Percentiles rank a stretch among this genome's conserved stretches.
phyloP scores from a whole-genome alignment of 495 filamentous ascomycete species.

The Penicillium angulare region DNA sequence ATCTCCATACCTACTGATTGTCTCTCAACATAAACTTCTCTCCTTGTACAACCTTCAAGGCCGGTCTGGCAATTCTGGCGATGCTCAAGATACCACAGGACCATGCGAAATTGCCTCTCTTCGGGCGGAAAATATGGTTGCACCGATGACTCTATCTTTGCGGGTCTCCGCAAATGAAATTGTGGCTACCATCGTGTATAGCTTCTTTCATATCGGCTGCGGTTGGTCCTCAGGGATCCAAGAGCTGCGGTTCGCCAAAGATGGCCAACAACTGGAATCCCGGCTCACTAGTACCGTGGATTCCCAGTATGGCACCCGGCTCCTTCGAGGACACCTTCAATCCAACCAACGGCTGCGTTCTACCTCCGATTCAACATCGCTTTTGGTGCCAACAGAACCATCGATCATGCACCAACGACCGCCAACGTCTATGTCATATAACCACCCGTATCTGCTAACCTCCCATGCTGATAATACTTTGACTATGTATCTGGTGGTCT shows the following conservation, averaged over 20 bases:
- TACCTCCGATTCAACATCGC: not conserved
- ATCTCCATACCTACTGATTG: conserved; percentile 74
- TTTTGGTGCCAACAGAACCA: conserved; percentile 10
- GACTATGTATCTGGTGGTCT: conserved; percentile 80
- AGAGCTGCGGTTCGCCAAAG: conserved; percentile 65
- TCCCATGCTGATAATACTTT: conserved; percentile 92
- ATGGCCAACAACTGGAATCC: conserved; percentile 53
- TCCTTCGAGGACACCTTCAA: conserved; percentile 37
- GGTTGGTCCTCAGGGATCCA: conserved; percentile 92
- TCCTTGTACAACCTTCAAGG: conserved; percentile 67
- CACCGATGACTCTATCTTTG: conserved; percentile 77
- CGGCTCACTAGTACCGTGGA: conserved; percentile 52
- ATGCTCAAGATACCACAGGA: conserved; percentile 18
- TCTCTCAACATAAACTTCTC: conserved; percentile 67
- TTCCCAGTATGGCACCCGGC: conserved; percentile 36
- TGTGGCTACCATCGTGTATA: conserved; percentile 82
- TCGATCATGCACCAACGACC: conserved; percentile 40
- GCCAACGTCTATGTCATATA: conserved; percentile 79
- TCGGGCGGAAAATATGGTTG: conserved; percentile 74
- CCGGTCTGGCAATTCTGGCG: not conserved
- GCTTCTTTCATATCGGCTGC: conserved; percentile 46
- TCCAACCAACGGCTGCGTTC: conserved; percentile 30
- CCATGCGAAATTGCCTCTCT: conserved; percentile 74
- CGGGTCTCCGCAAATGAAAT: conserved; percentile 58
- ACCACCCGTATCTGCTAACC: conserved; percentile 86